Evolutionary conservation across 441 rosid species (phyloP), one percentile per base, ranked within the genome.

Genomic region (Geranium incanum): DNA sequence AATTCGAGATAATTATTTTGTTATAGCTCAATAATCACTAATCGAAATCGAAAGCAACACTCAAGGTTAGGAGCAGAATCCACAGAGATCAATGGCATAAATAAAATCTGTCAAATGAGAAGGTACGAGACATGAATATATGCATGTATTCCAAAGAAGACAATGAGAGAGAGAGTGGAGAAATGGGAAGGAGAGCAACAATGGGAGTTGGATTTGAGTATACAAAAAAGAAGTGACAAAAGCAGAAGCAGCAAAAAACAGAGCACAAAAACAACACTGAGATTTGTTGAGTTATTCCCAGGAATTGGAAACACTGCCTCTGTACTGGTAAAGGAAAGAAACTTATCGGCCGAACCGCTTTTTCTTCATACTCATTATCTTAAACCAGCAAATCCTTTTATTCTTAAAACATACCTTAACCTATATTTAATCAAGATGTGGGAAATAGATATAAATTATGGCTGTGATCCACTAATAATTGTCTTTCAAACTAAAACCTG

Each of bases 191-290:
- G 13, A 50, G 59, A 5, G 13, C 4, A 13, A 50, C 0, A 13
- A 50, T 50, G 59, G 59, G 13, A 5, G 3, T 50, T n/a, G 5
- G 59, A 50, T 50, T 50, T 50, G 59, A 3, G 13, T 50, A 12
- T 12, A 8, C 13, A 15, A 50, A 0, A 12, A n/a, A 15, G 15
- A 48, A 48, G 57, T 11, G 57, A 48, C 57, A 15, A 48, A 48
- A n/a, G 57, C 16, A 48, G 57, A 48, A 48, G 57, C 9, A 48
- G 57, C 57, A 41, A 11, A 41, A 41, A 50, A 15, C 59, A 50
- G 59, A 50, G 59, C 59, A 50, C 59, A 50, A 13, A 50, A 50
- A 50, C 50, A 43, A 50, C 50, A 43, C 50, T 43, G 50, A 43
- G 50, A 43, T 43, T 43, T 43, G 50, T 43, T 43, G 33, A 23